These are phyloP conservation scores for Fusarium temperatum DNA, from an alignment of 2,329 filamentous ascomycete species.

Conservation along the genomic window DNA sequence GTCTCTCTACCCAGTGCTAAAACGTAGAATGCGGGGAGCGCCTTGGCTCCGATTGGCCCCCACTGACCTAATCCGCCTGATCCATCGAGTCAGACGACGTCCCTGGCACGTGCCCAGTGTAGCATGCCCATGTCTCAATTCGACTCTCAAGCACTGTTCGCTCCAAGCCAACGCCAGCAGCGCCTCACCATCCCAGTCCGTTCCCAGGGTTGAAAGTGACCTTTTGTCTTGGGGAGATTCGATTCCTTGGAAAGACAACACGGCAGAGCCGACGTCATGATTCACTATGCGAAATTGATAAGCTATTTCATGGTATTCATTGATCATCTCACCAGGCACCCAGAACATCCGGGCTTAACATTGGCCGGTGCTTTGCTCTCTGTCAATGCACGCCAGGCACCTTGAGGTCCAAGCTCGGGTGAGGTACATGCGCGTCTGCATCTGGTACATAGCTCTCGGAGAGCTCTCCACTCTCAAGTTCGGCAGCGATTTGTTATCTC, in stretches of 20 bases:
- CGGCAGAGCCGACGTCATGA: slow-evolving; percentile 28
- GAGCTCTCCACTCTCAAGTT: slow-evolving; percentile 25
- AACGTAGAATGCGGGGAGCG: slow-evolving; percentile 41
- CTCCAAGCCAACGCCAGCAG: slow-evolving; percentile 27
- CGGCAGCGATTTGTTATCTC: slow-evolving; percentile 35
- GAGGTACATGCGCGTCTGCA: slow-evolving; percentile 19
- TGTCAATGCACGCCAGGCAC: slow-evolving; percentile 16
- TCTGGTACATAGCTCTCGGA: slow-evolving; percentile 3
- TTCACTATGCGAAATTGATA: slow-evolving; percentile 13
- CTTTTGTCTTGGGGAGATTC: slow-evolving; percentile 14
- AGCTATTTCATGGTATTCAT: background rate
- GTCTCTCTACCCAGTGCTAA: slow-evolving; percentile 32
- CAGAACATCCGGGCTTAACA: background rate
- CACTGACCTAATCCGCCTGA: slow-evolving; percentile 41
- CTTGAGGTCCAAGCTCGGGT: slow-evolving; percentile 21
- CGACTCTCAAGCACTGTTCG: slow-evolving; percentile 15
- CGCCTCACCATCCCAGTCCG: slow-evolving; percentile 32
- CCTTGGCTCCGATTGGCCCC: slow-evolving; percentile 41
- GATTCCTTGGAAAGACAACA: slow-evolving; percentile 31
- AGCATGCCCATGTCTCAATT: slow-evolving; percentile 35
- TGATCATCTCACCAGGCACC: background rate
- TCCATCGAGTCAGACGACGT: slow-evolving; percentile 46
- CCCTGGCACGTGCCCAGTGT: slow-evolving; percentile 43
- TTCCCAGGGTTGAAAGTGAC: slow-evolving; percentile 23
- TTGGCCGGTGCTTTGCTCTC: slow-evolving; percentile 12